These are phyloP conservation scores for Drechslera avenae DNA, from an alignment of 2,329 filamentous ascomycete species.

Conservation along the genomic window DNA sequence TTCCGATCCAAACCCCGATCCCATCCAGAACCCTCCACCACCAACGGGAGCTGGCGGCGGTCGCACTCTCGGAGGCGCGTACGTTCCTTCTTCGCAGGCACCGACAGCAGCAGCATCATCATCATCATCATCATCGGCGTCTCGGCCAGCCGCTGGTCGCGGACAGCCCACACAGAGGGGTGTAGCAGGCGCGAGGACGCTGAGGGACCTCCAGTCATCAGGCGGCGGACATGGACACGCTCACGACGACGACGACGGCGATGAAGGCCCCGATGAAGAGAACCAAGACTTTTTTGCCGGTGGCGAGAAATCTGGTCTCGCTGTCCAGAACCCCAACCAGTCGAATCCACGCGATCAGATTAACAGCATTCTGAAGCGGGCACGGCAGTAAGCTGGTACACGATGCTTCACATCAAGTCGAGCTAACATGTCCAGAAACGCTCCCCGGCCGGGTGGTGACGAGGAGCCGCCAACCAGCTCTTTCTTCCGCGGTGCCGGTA, in stretches of 20 bases:
- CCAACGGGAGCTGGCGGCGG: constrained; percentile 39
- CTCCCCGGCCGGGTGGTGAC: constrained; percentile 59
- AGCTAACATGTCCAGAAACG: constrained; percentile 58
- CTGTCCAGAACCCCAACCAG: constrained; percentile 68
- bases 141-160: constrained; percentile 24
- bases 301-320: constrained; percentile 80
- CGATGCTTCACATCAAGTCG: not conserved
- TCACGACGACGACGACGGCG: constrained; percentile 57
- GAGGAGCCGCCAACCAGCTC: constrained; percentile 58
- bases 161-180: constrained; percentile 40
- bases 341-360: constrained; percentile 56
- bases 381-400: constrained; percentile 46
- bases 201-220: constrained; percentile 52
- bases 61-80: constrained; percentile 45
- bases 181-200: constrained; percentile 46
- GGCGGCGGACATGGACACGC: constrained; percentile 52
- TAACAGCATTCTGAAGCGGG: constrained; percentile 56
- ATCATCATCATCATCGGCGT: constrained; percentile 8
- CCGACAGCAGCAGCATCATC: constrained; percentile 22
- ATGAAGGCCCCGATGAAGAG: constrained; percentile 66
- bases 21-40: constrained; percentile 26
- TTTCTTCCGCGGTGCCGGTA: constrained; percentile 71
- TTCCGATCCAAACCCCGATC: constrained; percentile 33
- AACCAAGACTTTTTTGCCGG: constrained; percentile 77
- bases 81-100: constrained; percentile 35